These are phyloP conservation scores for Panaeolus cyanescens DNA, from an alignment of 768 basidiomycete species.

Conservation along the genomic window DNA sequence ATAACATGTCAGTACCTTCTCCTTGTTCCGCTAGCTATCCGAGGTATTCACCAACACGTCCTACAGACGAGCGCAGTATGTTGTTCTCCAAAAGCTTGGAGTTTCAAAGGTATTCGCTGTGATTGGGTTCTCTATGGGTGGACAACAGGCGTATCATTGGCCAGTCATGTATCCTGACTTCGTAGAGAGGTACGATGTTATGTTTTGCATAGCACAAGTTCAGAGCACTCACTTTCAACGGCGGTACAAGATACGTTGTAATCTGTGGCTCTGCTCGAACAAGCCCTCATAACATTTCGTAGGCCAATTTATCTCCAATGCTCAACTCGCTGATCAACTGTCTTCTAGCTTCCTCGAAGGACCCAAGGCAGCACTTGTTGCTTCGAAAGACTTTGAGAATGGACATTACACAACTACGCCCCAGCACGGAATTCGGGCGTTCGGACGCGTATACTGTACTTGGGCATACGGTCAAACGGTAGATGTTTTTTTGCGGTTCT, in stretches of 20 bases:
- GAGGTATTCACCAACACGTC: no score
- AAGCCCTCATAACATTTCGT: slow-evolving; percentile 59
- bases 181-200: slow-evolving; percentile 40
- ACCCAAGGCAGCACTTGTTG: slow-evolving; percentile 53
- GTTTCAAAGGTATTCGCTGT: slow-evolving; percentile 46
- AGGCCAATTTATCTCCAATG: slow-evolving; percentile 2
- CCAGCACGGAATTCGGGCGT: slow-evolving; percentile 54
- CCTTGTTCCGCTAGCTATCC: no score
- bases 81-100: slow-evolving; percentile 51
- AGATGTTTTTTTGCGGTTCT: no score
- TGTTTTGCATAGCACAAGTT: slow-evolving; percentile 2
- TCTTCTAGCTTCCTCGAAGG: slow-evolving; percentile 57
- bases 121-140: slow-evolving; percentile 64
- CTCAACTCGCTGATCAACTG: neutral
- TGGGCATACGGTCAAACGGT: slow-evolving; percentile 64
- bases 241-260: slow-evolving; percentile 40
- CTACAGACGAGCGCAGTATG: slow-evolving; percentile 52
- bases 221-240: slow-evolving; percentile 24
- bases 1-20: slow-evolving; percentile 47
- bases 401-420: slow-evolving; percentile 53
- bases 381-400: slow-evolving; percentile 57
- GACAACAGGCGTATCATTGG: slow-evolving; percentile 62
- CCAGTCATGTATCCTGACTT: slow-evolving; percentile 56
- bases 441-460: slow-evolving; percentile 55
- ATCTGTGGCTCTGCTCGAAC: slow-evolving; percentile 59